These are phyloP conservation scores for Pelargonium cotyledonis DNA, from an alignment of 441 rosid genomes.

Conservation along the genomic window DNA sequence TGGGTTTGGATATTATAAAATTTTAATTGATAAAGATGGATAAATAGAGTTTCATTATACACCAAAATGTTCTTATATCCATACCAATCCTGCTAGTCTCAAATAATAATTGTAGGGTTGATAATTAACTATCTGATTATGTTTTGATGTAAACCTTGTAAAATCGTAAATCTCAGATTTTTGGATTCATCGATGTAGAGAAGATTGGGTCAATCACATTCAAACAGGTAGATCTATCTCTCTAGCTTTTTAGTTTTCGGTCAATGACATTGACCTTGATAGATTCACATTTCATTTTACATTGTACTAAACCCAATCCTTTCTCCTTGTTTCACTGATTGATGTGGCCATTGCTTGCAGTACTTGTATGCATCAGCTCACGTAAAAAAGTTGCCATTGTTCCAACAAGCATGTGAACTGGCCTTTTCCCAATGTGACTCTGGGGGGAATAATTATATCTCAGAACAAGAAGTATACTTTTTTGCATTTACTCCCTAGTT, in stretches of 20 bases:
- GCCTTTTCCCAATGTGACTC: slow-evolving; percentile 50
- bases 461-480: slow-evolving; percentile 50
- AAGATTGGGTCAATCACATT: slow-evolving; percentile 67
- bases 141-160: slow-evolving; percentile 1
- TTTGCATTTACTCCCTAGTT: slow-evolving; percentile 9
- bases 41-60: background rate
- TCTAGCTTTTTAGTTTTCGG: background rate
- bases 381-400: slow-evolving; percentile 57
- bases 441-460: slow-evolving; percentile 40
- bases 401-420: slow-evolving; percentile 58
- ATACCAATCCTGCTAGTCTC: background rate
- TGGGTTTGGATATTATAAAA: no score
- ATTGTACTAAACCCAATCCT: background rate
- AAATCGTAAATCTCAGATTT: slow-evolving; percentile 45
- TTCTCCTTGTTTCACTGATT: background rate
- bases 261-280: background rate
- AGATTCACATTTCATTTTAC: background rate
- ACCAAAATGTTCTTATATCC: background rate
- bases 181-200: slow-evolving; percentile 73
- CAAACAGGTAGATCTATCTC: slow-evolving; percentile 54
- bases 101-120: background rate
- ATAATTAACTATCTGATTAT: background rate
- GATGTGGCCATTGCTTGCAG: slow-evolving; percentile 37
- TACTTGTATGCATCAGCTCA: slow-evolving; percentile 74
- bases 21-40: no score